Evolutionary conservation across 345 rosid genomes (phyloP), one percentile per base, ranked within the genome.

Genomic region (Pistacia integerrima): DNA sequence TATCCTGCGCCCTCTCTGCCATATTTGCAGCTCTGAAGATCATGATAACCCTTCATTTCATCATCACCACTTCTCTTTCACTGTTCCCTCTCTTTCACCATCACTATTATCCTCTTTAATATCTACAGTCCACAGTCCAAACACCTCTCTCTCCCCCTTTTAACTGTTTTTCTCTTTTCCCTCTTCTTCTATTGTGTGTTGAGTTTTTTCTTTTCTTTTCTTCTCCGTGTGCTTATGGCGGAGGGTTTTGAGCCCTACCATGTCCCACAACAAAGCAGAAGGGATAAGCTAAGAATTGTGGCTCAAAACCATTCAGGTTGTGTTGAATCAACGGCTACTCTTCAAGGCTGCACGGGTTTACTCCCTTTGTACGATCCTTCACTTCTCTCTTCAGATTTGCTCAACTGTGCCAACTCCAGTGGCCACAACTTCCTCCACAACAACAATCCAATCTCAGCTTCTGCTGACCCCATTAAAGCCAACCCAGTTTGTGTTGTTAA

Each of bases 261-360:
- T 86, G 93, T 94, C 77, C 97, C 94, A 74, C 97, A 93, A 83
- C 99, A 93, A 79, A 90, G 85, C 78, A 86, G 98, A 69, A 83
- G 99, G 82, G 98, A 93, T 88, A 94, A 94, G 87, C 93, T 92
- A 5, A 81, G 97, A 70, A 73, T 91, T 36, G 77, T 85, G 78
- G 74, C 84, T 79, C 86, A 78, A 78, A 79, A 70, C 68, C 85
- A 83, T 48, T 77, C 85, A 36, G 58, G 16, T 65, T 75, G 78
- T 48, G 70, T 73, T 33, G 81, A 80, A 75, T 25, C 80, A 6
- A 30, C 84, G 7, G 67, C 75, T 18, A 35, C 44, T 6, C 79
- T 79, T 28, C 86, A 81, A 14, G 75, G 52, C 4, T 75, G 70
- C 54, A 49, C 84, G 2, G 79, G 73, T 56, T 77, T 82, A 13